Base-by-base conservation (phyloP, 2,329 filamentous ascomycete species). In the Huntiella bhutanensis region DNA sequence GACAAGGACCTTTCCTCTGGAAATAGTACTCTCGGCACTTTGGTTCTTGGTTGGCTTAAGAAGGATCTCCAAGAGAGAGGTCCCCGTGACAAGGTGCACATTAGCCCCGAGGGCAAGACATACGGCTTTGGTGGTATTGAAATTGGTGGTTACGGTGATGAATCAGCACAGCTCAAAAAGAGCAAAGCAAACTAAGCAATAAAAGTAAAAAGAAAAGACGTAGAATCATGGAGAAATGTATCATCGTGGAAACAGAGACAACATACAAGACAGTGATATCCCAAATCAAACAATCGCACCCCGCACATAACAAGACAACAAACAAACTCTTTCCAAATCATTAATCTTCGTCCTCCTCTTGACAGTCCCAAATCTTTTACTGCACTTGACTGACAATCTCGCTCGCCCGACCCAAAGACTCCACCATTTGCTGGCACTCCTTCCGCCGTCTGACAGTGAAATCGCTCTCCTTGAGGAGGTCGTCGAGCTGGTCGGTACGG, bases 361-460 rank as follows among this genome's bases (percentile, higher is more conserved):
- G 34, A 1, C 34, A 16, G 12, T n/a, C 12, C 15, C 34, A 6
- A 5, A 48, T 37, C 33, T 41, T 48, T 60, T 69, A 77, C 69
- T 77, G 73, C 48, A 80, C 76, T 60, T 80, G 75, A 64, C 84
- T 87, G 60, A 98, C 91, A 65, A 98, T 96, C 69, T 98, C 91
- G 63, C 79, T 91, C 48, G 91, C 91, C 63, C 82, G 81, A 55
- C 72, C 67, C 58, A 98, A 69, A 47, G 83, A 92, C 64, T 98
- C 91, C 44, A 98, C 91, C 91, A 98, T 98, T 65, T 95, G 86
- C 65, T 92, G 86, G 65, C 91, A 98, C 64, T 98, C 91, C 71
- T 98, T 98, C 62, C 91, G 75, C 62, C 91, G 74, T 57, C 88
- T 77, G 57, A 93, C 73, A 3, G 91, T 98, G 70, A 94, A 96